phyloP scores from a whole-genome alignment of 495 filamentous ascomycete genomes.

The Chaetomium cochliodes region DNA sequence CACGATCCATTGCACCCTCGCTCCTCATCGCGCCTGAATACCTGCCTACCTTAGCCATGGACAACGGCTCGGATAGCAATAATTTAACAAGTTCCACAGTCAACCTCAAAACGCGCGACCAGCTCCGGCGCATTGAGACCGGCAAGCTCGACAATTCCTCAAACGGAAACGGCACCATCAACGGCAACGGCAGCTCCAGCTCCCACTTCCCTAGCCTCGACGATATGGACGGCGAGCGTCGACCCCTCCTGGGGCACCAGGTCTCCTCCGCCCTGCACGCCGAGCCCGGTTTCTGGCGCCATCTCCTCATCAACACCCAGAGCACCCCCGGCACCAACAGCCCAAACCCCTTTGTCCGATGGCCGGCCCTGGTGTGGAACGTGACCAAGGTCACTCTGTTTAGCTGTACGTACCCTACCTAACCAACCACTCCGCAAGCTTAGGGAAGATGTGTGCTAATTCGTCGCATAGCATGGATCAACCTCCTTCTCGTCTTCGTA shows the following conservation, averaged over 20 bases:
- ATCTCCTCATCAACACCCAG: conserved; percentile 47
- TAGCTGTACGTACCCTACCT: conserved; percentile 47
- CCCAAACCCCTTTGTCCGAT: conserved; percentile 54
- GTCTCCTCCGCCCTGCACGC: conserved; percentile 4
- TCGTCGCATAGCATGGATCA: conserved; percentile 63
- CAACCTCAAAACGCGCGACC: conserved; percentile 22
- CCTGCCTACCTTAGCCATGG: conserved; percentile 17
- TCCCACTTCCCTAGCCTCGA: conserved; percentile 7
- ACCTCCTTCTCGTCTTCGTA: conserved; percentile 83
- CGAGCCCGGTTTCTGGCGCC: conserved; percentile 28
- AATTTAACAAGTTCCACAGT: conserved; percentile 23
- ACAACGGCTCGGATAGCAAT: conserved; percentile 9
- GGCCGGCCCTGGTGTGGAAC: conserved; percentile 54
- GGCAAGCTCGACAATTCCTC: conserved; percentile 3
- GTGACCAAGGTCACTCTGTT: conserved; percentile 53
- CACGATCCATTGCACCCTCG: neutral
- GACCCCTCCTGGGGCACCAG: conserved; percentile 20
- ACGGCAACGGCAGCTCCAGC: conserved; percentile 10
- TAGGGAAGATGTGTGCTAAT: conserved; percentile 14
- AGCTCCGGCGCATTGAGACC: conserved; percentile 22
- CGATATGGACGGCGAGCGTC: conserved; percentile 15
- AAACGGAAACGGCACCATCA: conserved; percentile 10
- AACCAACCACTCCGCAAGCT: neutral
- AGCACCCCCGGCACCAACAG: conserved; percentile 50
- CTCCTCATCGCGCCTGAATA: neutral